phyloP scores from a whole-genome alignment of 2,329 filamentous ascomycete genomes.

The Byssoonygena ceratinophila region DNA sequence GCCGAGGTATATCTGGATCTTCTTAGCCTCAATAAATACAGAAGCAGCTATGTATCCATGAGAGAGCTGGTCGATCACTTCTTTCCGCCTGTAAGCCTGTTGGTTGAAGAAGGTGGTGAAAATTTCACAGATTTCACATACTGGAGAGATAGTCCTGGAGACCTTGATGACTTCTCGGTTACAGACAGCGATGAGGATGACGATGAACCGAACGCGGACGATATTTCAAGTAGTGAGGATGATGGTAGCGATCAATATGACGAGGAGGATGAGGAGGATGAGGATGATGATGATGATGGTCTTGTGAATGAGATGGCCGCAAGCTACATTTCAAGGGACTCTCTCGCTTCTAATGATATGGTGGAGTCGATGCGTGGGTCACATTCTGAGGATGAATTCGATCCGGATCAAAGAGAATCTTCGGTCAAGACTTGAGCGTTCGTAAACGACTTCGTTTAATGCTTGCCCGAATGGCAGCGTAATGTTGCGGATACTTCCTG shows the following conservation, averaged over 20 bases:
- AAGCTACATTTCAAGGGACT: conserved; percentile 47
- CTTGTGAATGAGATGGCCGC: conserved; percentile 37
- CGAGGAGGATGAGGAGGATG: conserved; percentile 24
- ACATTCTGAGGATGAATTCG: conserved; percentile 32
- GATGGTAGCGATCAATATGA: conserved; percentile 42
- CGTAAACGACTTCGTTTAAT: not conserved
- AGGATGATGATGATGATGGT: conserved; percentile 27
- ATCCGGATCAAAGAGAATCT: conserved; percentile 16
- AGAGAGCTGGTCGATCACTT: conserved; percentile 96
- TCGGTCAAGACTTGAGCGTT: not conserved
- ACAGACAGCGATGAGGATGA: conserved; percentile 55
- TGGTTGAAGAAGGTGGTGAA: conserved; percentile 82
- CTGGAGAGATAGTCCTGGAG: conserved; percentile 77
- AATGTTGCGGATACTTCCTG: not conserved
- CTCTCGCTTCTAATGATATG: conserved; percentile 33
- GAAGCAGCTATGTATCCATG: conserved; percentile 95
- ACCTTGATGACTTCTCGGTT: conserved; percentile 78
- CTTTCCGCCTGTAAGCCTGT: conserved; percentile 79
- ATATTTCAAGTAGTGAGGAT: conserved; percentile 42
- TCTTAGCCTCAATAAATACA: conserved; percentile 82
- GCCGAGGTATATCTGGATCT: conserved; percentile 89
- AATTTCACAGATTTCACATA: conserved; percentile 96
- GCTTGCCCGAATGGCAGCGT: not conserved
- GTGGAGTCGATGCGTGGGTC: conserved; percentile 34
- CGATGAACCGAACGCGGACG: conserved; percentile 42